Percentiles rank a stretch among this genome's conserved stretches.
Evolutionary conservation across 306 rosid genomes (phyloP).

Genomic region (Hippophae tibetana): DNA sequence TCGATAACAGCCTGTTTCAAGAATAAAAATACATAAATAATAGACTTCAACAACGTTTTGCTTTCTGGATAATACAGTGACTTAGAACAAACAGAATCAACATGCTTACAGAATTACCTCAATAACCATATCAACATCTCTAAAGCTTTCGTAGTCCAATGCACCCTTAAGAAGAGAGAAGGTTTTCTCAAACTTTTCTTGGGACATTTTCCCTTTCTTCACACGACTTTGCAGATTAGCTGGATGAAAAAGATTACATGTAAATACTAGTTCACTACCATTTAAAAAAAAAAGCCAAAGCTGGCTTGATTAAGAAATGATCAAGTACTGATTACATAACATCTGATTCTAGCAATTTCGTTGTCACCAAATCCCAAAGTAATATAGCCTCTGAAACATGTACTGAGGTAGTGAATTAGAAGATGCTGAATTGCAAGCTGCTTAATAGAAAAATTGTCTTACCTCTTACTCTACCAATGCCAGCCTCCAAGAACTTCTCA

Average conservation of each 20-base stretch:
- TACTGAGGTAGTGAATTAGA: conserved; percentile 8
- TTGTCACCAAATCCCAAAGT: not conserved
- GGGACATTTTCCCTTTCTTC: conserved; percentile 54
- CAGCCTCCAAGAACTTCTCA: conserved; percentile 78
- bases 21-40: conserved; percentile 17
- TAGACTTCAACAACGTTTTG: conserved; percentile 7
- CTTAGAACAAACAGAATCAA: conserved; percentile 2
- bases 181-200: conserved; percentile 52
- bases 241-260: conserved; percentile 20
- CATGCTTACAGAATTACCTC: conserved; percentile 45
- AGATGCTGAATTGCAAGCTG: conserved; percentile 15
- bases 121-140: conserved; percentile 81
- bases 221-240: conserved; percentile 86
- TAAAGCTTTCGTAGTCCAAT: conserved; percentile 72
- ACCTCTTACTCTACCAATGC: conserved; percentile 79
- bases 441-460: conserved; percentile 18
- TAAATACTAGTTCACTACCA: too few relatives aligned
- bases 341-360: not conserved
- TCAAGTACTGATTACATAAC: not conserved
- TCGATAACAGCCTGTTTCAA: conserved; percentile 86
- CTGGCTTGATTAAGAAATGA: too few relatives aligned
- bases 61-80: conserved; percentile 13
- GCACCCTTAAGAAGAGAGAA: conserved; percentile 71
- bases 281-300: too few relatives aligned
- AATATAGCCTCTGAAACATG: not conserved